These are phyloP conservation scores for Beta macrorhiza DNA, from an alignment of 179 eudicot genomes.

Conservation along the genomic window DNA sequence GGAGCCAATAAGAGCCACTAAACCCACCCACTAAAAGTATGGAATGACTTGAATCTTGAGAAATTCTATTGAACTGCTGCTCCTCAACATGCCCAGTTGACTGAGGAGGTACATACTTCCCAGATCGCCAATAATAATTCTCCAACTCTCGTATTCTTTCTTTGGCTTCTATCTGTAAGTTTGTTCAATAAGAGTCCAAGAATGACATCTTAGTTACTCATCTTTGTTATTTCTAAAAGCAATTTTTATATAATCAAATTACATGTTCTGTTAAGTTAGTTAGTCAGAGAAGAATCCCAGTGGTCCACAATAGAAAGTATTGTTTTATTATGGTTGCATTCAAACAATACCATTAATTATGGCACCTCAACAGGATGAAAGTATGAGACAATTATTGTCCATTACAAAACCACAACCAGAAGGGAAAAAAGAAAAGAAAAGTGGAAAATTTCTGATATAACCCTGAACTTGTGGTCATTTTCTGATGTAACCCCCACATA, in stretches of 20 bases:
- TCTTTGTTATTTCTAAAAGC: too few relatives aligned
- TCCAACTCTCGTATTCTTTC: slow-evolving; percentile 44
- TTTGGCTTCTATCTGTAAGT: slow-evolving; percentile 49
- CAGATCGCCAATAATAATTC: slow-evolving; percentile 26
- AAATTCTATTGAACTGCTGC: slow-evolving; percentile 27
- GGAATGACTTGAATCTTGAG: slow-evolving; percentile 33
- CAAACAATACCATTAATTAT: background rate
- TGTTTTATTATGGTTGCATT: background rate
- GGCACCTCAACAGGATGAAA: background rate
- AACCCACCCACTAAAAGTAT: slow-evolving; percentile 80
- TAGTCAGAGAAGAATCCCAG: background rate
- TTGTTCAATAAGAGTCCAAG: background rate
- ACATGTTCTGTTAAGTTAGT: background rate
- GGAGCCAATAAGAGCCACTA: slow-evolving; percentile 66
- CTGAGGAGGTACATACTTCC: slow-evolving; percentile 30
- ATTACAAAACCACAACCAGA: background rate
- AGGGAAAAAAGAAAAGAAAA: background rate
- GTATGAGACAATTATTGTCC: background rate
- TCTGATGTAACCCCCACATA: too few relatives aligned
- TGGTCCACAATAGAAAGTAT: background rate
- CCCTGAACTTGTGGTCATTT: too few relatives aligned
- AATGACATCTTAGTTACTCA: background rate
- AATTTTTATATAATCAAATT: background rate
- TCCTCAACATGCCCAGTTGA: slow-evolving; percentile 31
- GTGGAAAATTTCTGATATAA: too few relatives aligned